These are phyloP conservation scores for Suillus alpinus DNA, from an alignment of 768 basidiomycete species.

Conservation along the genomic window DNA sequence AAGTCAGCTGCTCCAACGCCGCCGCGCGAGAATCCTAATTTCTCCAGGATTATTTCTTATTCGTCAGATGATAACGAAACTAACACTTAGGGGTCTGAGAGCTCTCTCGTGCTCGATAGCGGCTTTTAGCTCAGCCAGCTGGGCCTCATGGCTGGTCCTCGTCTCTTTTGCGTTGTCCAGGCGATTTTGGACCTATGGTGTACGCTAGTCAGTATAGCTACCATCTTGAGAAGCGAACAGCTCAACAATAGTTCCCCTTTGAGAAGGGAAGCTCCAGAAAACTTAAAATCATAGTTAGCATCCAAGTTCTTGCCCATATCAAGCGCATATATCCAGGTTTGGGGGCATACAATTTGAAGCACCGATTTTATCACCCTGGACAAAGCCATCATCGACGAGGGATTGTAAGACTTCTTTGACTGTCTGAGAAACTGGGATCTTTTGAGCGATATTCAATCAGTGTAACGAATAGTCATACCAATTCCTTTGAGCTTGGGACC, in stretches of 20 bases:
- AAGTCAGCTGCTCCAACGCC: conserved; percentile 48
- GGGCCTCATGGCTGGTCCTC: conserved; percentile 38
- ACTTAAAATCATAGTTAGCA: conserved; percentile 42
- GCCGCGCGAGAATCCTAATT: conserved; percentile 55
- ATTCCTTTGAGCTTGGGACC: conserved; percentile 90
- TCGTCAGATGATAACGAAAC: conserved; percentile 12
- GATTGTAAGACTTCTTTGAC: conserved; percentile 91
- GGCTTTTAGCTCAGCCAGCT: conserved; percentile 47
- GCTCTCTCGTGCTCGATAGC: conserved; percentile 50
- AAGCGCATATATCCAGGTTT: conserved; percentile 20
- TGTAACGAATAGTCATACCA: conserved; percentile 41
- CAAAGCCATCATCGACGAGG: conserved; percentile 82
- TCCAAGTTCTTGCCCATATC: conserved; percentile 6
- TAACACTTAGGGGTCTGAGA: conserved; percentile 57
- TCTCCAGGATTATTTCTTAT: neutral
- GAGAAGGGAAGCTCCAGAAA: conserved; percentile 95
- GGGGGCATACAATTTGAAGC: conserved; percentile 76
- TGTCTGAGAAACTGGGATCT: conserved; percentile 64
- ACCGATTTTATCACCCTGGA: conserved; percentile 89
- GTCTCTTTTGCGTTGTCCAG: conserved; percentile 49
- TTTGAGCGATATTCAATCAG: neutral
- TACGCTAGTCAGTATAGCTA: neutral
- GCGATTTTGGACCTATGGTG: conserved; percentile 52
- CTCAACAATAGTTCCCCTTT: conserved; percentile 70
- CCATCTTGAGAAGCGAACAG: conserved; percentile 5